Base-by-base conservation (phyloP, 805 yeast species). In the Spathaspora arborariae region DNA sequence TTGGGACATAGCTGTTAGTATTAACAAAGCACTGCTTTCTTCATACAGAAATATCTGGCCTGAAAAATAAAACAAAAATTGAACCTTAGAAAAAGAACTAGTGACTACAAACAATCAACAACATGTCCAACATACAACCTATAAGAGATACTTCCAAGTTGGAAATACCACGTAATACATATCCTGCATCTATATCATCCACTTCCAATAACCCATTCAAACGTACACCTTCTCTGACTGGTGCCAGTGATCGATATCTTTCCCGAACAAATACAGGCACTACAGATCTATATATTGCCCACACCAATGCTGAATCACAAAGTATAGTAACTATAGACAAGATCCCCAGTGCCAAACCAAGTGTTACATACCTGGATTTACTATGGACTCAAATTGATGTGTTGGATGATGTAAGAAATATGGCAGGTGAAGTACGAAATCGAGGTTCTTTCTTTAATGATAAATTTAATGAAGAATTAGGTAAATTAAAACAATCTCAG, bases 331-430 rank as follows among this genome's bases (percentile, higher is more conserved):
- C 70, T 3, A 51, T 63, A 15, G 88, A 83, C 57, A 70, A 70
- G 51, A 62, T 81, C 2, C 78, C 82, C 8, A 67, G 79, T 3
- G 78, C 81, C 0, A 65, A 70, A 43, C 88, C 89, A 6, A 70
- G 74, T 41, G 82, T 80, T 18, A 82, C 86, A 45, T 70, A 79
- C 50, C 90, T 83, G 65, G 96, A 88, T 63, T 76, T 78, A 56
- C 71, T 88, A 40, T 91, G 96, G 96, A 83, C 92, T 5, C 95
- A 88, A 54, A 82, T 90, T 42, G 96, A 87, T 56, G 84, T 87
- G 0, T 72, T 92, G 51, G 91, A 88, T 52, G 96, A 88, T 52
- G 94, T 89, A 6, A 77, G 78, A 47, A 72, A 71, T 44, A 73
- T 84, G 70, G 80, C 88, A 1, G 56, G 57, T 15, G 70, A 74